Evolutionary conservation across 352 stramenopile species (phyloP).

Genomic region (Phytophthora sojae): DNA sequence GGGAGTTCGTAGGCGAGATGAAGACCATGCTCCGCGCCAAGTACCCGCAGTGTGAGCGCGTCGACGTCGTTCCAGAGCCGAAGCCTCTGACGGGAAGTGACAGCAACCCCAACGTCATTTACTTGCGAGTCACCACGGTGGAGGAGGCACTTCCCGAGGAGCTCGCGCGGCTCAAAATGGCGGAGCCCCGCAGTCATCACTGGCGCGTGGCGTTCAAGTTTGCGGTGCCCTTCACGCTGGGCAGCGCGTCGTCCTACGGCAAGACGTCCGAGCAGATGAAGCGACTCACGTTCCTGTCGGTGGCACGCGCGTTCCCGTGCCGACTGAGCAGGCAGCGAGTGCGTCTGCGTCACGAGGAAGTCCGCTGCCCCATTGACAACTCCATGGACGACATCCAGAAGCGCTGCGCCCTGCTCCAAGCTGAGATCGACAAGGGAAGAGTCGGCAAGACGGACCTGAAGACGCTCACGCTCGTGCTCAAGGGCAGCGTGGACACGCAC

Average conservation of each 20-base stretch:
- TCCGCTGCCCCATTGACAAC: slow-evolving; percentile 75
- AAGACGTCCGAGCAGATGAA: slow-evolving; percentile 80
- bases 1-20: slow-evolving; percentile 73
- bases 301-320: slow-evolving; percentile 57
- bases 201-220: slow-evolving; percentile 50
- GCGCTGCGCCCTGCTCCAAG: slow-evolving; percentile 57
- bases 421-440: slow-evolving; percentile 65
- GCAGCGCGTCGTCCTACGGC: slow-evolving; percentile 51
- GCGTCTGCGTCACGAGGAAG: slow-evolving; percentile 40
- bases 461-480: slow-evolving; percentile 79
- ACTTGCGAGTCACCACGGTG: slow-evolving; percentile 58
- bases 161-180: slow-evolving; percentile 19
- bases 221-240: slow-evolving; percentile 61
- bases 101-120: slow-evolving; percentile 67
- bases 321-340: slow-evolving; percentile 60
- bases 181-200: slow-evolving; percentile 16
- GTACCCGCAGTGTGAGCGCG: slow-evolving; percentile 62
- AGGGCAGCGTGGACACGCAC: slow-evolving; percentile 83
- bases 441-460: slow-evolving; percentile 65
- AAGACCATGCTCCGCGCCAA: slow-evolving; percentile 62
- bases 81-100: slow-evolving; percentile 50
- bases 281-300: slow-evolving; percentile 60
- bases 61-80: slow-evolving; percentile 64
- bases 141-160: slow-evolving; percentile 33
- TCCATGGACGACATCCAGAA: slow-evolving; percentile 83